Evolutionary conservation across 257 asterid genomes (phyloP).

Genomic region (Sherardia arvensis): DNA sequence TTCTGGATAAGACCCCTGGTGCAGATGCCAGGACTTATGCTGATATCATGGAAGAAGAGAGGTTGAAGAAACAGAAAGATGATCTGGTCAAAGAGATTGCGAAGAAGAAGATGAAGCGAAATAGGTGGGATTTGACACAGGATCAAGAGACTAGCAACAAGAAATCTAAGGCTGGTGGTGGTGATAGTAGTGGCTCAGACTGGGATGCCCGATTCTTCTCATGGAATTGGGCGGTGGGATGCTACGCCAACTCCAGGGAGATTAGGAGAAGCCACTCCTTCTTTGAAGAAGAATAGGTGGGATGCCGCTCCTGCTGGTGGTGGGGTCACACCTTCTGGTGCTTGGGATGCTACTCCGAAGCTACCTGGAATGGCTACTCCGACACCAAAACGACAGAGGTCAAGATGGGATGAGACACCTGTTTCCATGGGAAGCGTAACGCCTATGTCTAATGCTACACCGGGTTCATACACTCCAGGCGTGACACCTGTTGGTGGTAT

Average conservation of each 20-base stretch:
- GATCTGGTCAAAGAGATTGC: slow-evolving; percentile 67
- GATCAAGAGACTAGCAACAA: slow-evolving; percentile 48
- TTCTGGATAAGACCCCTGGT: slow-evolving; percentile 78
- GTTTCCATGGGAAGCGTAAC: slow-evolving; percentile 95
- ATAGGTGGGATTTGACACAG: slow-evolving; percentile 89
- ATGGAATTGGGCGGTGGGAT: slow-evolving; percentile 86
- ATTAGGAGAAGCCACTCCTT: slow-evolving; percentile 83
- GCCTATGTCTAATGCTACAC: slow-evolving; percentile 64
- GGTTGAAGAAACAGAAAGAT: slow-evolving; percentile 69
- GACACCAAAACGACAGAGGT: slow-evolving; percentile 87
- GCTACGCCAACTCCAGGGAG: slow-evolving; percentile 71
- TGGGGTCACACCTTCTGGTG: slow-evolving; percentile 88
- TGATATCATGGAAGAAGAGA: slow-evolving; percentile 81
- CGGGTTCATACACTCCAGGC: slow-evolving; percentile 80
- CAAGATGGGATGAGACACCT: slow-evolving; percentile 98
- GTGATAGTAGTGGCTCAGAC: slow-evolving; percentile 40
- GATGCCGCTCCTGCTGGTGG: slow-evolving; percentile 86
- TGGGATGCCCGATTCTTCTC: slow-evolving; percentile 93
- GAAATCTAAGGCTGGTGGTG: slow-evolving; percentile 32
- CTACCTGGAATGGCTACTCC: slow-evolving; percentile 75
- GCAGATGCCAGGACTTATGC: slow-evolving; percentile 82
- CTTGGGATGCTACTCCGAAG: slow-evolving; percentile 91
- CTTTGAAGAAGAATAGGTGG: slow-evolving; percentile 74
- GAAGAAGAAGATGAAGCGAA: slow-evolving; percentile 79
- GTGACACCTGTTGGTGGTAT: slow-evolving; percentile 72